These are phyloP conservation scores for Shiraia bambusicola DNA, from an alignment of 2,329 filamentous ascomycete species.

Conservation along the genomic window DNA sequence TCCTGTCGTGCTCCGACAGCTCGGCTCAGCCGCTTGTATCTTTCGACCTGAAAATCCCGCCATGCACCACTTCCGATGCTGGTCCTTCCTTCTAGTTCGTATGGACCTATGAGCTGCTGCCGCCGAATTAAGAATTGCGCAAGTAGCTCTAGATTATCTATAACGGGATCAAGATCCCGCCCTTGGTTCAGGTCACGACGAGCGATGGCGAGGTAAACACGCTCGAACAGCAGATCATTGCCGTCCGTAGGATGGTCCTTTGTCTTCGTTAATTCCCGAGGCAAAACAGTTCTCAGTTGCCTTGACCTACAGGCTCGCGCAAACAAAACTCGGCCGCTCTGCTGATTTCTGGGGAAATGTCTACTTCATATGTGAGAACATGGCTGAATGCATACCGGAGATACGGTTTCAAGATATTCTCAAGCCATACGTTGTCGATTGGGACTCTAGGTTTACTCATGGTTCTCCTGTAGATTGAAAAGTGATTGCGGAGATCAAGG, in stretches of 20 bases:
- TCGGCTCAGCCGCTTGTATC: background rate
- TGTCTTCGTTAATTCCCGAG: background rate
- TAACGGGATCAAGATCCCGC: conserved; percentile 5
- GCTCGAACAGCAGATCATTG: conserved; percentile 14
- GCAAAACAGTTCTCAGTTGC: background rate
- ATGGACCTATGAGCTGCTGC: conserved; percentile 16
- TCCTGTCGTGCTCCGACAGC: background rate
- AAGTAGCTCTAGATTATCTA: conserved; percentile 10
- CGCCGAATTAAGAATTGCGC: conserved; percentile 13
- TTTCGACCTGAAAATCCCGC: conserved; percentile 4
- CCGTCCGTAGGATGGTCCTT: conserved; percentile 8
- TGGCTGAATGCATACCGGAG: conserved; percentile 14
- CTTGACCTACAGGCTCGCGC: conserved; percentile 3
- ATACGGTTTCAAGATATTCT: conserved; percentile 11
- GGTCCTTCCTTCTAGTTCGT: conserved; percentile 9
- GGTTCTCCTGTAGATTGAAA: background rate
- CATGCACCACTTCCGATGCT: conserved; percentile 10
- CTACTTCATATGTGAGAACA: conserved; percentile 2
- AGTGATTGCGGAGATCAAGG: no score
- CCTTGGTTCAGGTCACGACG: conserved; percentile 4
- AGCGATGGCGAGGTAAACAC: conserved; percentile 14
- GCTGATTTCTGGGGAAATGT: conserved; percentile 4
- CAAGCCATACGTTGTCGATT: conserved; percentile 10
- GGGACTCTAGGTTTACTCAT: conserved; percentile 7
- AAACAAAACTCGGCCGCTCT: conserved; percentile 5